These are phyloP conservation scores for Raffaelea albimanens DNA, from an alignment of 2,329 filamentous ascomycete genomes.

Conservation along the genomic window DNA sequence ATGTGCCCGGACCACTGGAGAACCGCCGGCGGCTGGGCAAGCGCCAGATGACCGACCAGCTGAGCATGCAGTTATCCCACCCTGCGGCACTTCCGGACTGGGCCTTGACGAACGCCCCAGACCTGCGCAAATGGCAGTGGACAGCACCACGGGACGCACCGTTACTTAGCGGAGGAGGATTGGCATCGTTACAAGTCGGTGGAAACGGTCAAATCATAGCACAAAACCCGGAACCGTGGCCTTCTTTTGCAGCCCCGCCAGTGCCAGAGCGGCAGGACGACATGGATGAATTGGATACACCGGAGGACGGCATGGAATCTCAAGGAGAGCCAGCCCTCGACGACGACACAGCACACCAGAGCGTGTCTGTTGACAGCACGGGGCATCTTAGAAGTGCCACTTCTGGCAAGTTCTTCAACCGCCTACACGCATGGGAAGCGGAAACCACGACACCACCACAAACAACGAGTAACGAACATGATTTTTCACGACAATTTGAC, in stretches of 20 bases:
- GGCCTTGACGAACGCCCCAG: constrained; percentile 34
- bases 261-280: no score
- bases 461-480: background rate
- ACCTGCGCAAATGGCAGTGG: constrained; percentile 42
- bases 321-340: no score
- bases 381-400: background rate
- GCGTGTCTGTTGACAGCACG: no score
- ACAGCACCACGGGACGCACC: constrained; percentile 29
- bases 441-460: background rate
- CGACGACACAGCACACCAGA: no score
- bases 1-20: constrained; percentile 45
- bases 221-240: no score
- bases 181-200: no score
- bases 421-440: constrained; percentile 6
- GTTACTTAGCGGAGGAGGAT: no score
- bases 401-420: constrained; percentile 3
- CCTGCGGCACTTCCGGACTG: constrained; percentile 30
- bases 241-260: no score
- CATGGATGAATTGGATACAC: no score
- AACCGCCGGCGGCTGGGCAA: constrained; percentile 42
- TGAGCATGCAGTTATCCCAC: constrained; percentile 23
- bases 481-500: background rate
- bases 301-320: no score
- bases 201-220: no score
- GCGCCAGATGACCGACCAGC: constrained; percentile 43